A percentile compares a stretch with the other conserved stretches of the same genome.
phyloP scores from a whole-genome alignment of 768 basidiomycete species.

The Macrolepiota albuminosa region DNA sequence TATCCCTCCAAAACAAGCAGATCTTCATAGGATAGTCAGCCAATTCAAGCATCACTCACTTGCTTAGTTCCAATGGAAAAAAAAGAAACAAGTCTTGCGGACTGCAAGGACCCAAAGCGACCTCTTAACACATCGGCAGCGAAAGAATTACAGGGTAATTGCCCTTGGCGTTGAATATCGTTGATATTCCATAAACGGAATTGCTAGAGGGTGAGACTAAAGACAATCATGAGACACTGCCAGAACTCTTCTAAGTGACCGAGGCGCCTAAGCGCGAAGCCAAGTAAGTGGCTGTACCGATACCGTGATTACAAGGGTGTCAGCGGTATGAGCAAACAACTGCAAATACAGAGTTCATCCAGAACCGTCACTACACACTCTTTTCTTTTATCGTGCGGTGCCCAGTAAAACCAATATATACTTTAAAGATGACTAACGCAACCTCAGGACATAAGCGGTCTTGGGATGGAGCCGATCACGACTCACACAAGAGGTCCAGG shows the following conservation, averaged over 20 bases:
- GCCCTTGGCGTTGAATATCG: not conserved
- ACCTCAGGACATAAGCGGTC: constrained; percentile 81
- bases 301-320: too few species aligned
- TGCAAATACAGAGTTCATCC: not conserved
- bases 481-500: constrained; percentile 50
- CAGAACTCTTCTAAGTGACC: not conserved
- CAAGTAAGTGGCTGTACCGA: not conserved
- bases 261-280: not conserved
- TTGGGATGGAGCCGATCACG: constrained; percentile 53
- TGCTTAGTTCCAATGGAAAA: not conserved
- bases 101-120: not conserved
- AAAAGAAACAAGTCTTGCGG: not conserved
- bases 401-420: constrained; percentile 56
- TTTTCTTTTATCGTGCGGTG: constrained; percentile 70
- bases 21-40: not conserved
- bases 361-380: constrained; percentile 1
- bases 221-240: not conserved
- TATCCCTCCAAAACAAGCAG: not conserved
- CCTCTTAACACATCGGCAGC: not conserved
- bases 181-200: too few species aligned
- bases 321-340: not conserved
- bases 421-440: constrained; percentile 69
- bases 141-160: not conserved
- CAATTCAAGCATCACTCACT: not conserved
- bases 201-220: not conserved